Percentiles rank a stretch among this genome's conserved stretches.
Conservation (phyloP, 2,329 filamentous ascomycete species). For the Colletotrichum sp. region DNA sequence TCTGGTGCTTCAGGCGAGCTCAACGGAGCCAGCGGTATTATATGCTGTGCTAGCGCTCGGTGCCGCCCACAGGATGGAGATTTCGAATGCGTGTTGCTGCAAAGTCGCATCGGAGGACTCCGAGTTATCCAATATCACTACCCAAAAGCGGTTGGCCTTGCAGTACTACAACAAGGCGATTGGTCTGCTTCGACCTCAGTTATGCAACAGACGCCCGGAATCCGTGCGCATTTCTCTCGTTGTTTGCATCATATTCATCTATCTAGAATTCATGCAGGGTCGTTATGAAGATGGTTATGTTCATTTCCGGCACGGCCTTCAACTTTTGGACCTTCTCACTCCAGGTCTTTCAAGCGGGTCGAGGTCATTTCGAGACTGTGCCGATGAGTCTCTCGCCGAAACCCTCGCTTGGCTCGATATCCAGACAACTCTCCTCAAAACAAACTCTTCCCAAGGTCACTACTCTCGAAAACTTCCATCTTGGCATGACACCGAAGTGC, state of each 20-base stretch:
- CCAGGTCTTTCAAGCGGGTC: not conserved
- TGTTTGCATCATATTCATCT: not conserved
- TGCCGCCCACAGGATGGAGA: not conserved
- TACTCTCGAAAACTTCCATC: not conserved
- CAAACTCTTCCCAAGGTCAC: fast-evolving
- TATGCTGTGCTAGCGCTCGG: not conserved
- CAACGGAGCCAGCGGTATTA: not conserved
- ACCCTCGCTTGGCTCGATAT: not conserved
- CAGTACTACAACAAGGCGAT: not conserved
- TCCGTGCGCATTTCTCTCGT: not conserved
- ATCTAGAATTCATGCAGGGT: not conserved
- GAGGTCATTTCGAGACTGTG: not conserved
- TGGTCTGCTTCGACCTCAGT: not conserved
- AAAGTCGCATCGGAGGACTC: not conserved
- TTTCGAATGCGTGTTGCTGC: not conserved
- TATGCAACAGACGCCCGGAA: not conserved
- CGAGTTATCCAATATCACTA: not conserved
- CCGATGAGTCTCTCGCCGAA: not conserved
- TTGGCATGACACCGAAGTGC: not conserved
- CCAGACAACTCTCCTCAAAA: not conserved
- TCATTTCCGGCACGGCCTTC: not conserved
- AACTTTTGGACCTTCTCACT: not conserved
- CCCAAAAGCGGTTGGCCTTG: fast-evolving
- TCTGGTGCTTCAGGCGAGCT: not conserved
- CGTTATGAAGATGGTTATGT: not conserved